Percentiles rank a stretch among this genome's conserved stretches.
Evolutionary conservation across 2,329 filamentous ascomycete genomes (phyloP).

Genomic region (Capronia coronata): DNA sequence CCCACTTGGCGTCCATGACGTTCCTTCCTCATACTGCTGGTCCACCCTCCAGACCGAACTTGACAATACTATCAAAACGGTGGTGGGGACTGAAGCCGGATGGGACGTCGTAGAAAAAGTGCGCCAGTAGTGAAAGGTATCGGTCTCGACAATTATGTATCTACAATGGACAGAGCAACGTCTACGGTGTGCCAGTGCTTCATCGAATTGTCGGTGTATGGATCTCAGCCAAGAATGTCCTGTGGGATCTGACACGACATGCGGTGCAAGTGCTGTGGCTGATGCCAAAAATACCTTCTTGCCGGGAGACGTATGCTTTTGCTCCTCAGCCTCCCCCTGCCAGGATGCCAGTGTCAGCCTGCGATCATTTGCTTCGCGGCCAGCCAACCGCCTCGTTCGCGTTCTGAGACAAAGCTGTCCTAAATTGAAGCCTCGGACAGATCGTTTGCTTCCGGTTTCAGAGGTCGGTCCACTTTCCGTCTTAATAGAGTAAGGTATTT

Average conservation of each 20-base stretch:
- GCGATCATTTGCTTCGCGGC: background rate
- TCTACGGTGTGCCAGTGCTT: too few species aligned
- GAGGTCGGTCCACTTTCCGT: constrained; percentile 7
- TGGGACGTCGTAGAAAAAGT: too few species aligned
- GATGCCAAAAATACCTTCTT: background rate
- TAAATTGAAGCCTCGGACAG: background rate
- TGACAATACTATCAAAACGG: too few species aligned
- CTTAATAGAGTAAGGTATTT: too few species aligned
- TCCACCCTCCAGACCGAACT: background rate
- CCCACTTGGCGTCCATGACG: background rate
- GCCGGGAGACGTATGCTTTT: background rate
- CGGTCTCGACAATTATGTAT: too few species aligned
- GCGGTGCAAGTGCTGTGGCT: too few species aligned
- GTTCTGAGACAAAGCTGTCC: constrained; percentile 4
- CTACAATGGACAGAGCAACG: too few species aligned
- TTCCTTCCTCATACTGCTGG: background rate
- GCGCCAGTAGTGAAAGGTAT: too few species aligned
- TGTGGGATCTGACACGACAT: too few species aligned
- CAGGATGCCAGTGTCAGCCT: background rate
- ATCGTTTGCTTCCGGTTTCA: constrained; percentile 4
- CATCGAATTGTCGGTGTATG: background rate
- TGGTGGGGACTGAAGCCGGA: too few species aligned
- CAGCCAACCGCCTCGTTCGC: background rate
- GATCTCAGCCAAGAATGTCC: background rate
- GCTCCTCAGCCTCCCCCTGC: constrained; percentile 3